A percentile compares a stretch with the other conserved stretches of the same genome.
Evolutionary conservation across 768 basidiomycete species (phyloP).

Genomic region (Clitopilus hobsonii): DNA sequence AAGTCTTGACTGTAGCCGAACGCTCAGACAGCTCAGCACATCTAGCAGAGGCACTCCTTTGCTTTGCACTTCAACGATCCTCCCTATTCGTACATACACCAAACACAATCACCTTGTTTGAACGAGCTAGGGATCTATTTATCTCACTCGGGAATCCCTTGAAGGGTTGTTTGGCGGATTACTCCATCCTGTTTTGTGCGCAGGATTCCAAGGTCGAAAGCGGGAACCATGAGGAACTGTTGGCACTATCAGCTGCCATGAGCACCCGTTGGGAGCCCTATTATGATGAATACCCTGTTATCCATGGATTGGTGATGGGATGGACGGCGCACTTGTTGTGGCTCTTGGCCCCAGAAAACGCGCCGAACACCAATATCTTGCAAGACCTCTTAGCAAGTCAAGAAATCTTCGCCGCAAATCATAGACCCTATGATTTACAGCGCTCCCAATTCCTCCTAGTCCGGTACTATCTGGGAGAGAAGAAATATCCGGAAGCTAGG

Average conservation of each 20-base stretch:
- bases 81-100: neutral
- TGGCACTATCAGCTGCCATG: neutral
- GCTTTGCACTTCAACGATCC: neutral
- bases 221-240: neutral
- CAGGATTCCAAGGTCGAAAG: too few species aligned
- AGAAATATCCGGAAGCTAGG: too few species aligned
- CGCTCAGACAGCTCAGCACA: neutral
- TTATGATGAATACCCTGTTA: neutral
- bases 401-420: too few species aligned
- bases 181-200: neutral
- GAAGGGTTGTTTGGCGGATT: neutral
- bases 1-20: slow-evolving; percentile 2
- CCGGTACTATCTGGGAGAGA: too few species aligned
- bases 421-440: too few species aligned
- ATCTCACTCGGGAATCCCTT: neutral
- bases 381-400: too few species aligned
- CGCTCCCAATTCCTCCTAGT: too few species aligned
- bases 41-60: neutral
- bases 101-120: neutral
- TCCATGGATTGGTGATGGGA: too few species aligned
- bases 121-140: neutral
- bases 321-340: too few species aligned
- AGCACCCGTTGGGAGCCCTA: neutral
- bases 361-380: too few species aligned
- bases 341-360: too few species aligned